Percentiles rank a stretch among this genome's conserved stretches.
These are phyloP conservation scores for Ceratocystis destructans DNA, from an alignment of 2,329 filamentous ascomycete species.

Conservation along the genomic window DNA sequence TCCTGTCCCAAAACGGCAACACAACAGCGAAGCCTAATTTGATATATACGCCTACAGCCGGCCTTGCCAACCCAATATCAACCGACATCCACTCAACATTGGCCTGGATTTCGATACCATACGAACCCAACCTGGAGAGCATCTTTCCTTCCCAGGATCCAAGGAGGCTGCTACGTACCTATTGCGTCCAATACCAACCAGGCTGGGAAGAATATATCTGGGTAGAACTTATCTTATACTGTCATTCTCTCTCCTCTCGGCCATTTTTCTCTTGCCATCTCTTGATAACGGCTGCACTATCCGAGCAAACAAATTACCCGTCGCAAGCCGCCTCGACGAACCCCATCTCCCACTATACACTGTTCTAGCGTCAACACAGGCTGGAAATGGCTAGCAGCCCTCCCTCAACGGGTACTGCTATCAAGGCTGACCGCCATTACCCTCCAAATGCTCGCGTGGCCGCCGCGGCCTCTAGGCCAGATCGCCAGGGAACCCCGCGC, in stretches of 20 bases:
- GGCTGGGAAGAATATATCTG: too few relatives aligned
- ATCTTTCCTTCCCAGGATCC: not conserved
- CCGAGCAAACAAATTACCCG: not conserved
- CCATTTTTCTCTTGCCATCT: not conserved
- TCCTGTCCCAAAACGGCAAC: not conserved
- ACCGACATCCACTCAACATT: not conserved
- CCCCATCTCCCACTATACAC: not conserved
- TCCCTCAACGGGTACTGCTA: constrained; percentile 21
- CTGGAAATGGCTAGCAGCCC: constrained; percentile 16
- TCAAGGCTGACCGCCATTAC: constrained; percentile 28
- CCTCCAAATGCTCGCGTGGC: constrained; percentile 33
- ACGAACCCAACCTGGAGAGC: too few relatives aligned
- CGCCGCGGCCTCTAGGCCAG: constrained; percentile 30
- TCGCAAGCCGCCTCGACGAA: not conserved
- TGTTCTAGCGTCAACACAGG: not conserved
- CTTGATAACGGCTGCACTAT: not conserved
- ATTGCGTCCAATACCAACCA: too few relatives aligned
- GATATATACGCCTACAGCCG: not conserved
- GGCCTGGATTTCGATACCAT: too few relatives aligned
- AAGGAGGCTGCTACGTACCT: not conserved
- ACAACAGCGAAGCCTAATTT: not conserved
- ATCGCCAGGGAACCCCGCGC: constrained; percentile 44
- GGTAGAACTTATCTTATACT: too few relatives aligned
- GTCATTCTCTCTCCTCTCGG: too few relatives aligned
- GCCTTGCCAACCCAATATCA: not conserved